Evolutionary conservation across 176 grass and related monocot species (phyloP).

Genomic region (Eragrostis curvula): DNA sequence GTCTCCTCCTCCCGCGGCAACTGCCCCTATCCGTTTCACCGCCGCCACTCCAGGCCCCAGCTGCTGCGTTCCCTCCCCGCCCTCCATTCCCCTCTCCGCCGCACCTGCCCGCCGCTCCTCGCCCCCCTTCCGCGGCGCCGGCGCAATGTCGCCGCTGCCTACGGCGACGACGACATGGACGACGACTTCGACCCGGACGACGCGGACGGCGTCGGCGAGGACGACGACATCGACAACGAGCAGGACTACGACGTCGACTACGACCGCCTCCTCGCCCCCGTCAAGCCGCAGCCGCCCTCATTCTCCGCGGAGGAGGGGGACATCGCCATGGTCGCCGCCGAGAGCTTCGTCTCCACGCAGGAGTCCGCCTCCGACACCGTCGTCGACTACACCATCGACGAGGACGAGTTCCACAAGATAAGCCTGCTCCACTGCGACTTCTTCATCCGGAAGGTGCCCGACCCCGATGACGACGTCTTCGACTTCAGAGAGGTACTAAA

Average conservation of each 20-base stretch:
- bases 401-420: conserved; percentile 97
- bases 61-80: conserved; percentile 17
- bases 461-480: conserved; percentile 85
- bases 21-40: conserved; percentile 30
- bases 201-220: conserved; percentile 57
- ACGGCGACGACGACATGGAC: conserved; percentile 65
- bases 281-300: not conserved
- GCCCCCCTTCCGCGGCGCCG: not conserved
- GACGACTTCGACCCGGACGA: conserved; percentile 69
- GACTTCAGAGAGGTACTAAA: conserved; percentile 79
- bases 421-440: conserved; percentile 82
- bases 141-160: conserved; percentile 45
- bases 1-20: conserved; percentile 1
- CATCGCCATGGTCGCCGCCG: conserved; percentile 65
- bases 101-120: not conserved
- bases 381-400: conserved; percentile 76
- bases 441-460: conserved; percentile 74
- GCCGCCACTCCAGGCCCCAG: not conserved
- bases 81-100: not conserved
- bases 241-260: conserved; percentile 86
- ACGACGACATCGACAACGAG: conserved; percentile 78
- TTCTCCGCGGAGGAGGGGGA: conserved; percentile 42
- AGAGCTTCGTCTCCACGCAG: conserved; percentile 81
- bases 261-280: conserved; percentile 66
- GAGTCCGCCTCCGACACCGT: conserved; percentile 78